phyloP scores from a whole-genome alignment of 208 protist genomes.

The Wallacemonas sp. region DNA sequence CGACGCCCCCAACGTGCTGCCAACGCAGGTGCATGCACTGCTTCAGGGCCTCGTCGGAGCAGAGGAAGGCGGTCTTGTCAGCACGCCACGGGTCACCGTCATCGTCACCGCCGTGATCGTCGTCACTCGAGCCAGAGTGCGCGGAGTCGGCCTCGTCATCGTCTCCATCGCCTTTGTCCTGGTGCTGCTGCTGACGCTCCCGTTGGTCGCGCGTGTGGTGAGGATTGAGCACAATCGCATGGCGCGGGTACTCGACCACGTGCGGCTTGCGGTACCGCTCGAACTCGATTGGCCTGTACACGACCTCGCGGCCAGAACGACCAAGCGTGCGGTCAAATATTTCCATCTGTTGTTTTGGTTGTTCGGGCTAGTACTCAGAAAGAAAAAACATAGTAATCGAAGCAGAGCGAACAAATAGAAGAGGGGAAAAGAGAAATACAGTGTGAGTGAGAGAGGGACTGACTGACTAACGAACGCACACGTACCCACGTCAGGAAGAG shows the following conservation, averaged over 20 bases:
- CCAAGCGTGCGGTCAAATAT: constrained; percentile 50
- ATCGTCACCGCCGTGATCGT: constrained; percentile 35
- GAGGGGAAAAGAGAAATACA: not conserved
- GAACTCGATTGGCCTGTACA: constrained; percentile 82
- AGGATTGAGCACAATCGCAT: constrained; percentile 87
- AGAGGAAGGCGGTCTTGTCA: constrained; percentile 47
- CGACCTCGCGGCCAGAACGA: constrained; percentile 49
- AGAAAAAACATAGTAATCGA: too few relatives aligned
- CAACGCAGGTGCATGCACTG: constrained; percentile 70
- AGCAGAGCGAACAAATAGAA: not conserved
- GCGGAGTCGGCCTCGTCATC: not conserved
- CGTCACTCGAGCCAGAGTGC: constrained; percentile 19
- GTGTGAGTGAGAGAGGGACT: not conserved
- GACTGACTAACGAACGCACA: not conserved
- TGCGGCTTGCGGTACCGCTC: constrained; percentile 86
- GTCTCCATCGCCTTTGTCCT: constrained; percentile 12
- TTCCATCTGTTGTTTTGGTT: constrained; percentile 34
- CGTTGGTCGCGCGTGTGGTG: constrained; percentile 62
- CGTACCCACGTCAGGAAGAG: too few relatives aligned
- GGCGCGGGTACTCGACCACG: constrained; percentile 79
- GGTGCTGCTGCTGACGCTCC: constrained; percentile 19
- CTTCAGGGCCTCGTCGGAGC: constrained; percentile 47
- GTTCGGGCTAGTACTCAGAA: not conserved
- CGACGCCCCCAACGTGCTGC: constrained; percentile 47
- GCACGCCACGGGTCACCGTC: constrained; percentile 77